A percentile compares a stretch with the other conserved stretches of the same genome.
Evolutionary conservation across 441 rosid genomes (phyloP).

Genomic region (Gossypium aridum): DNA sequence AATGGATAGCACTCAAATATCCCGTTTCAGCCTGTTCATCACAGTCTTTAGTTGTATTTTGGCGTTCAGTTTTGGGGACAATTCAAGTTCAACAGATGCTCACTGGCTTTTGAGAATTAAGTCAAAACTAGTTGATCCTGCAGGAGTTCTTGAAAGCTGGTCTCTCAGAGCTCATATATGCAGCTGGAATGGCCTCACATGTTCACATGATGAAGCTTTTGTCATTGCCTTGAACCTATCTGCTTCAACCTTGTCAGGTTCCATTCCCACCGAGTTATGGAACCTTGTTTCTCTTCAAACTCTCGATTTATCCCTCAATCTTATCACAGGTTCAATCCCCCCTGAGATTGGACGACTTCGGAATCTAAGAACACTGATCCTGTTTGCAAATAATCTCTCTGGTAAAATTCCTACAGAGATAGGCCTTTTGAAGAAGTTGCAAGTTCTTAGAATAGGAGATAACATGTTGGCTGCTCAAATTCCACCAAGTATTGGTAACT

Average conservation of each 20-base stretch:
- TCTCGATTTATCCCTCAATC: constrained; percentile 64
- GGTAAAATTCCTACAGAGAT: constrained; percentile 66
- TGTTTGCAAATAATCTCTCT: constrained; percentile 58
- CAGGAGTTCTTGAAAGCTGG: constrained; percentile 54
- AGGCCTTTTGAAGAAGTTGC: constrained; percentile 50
- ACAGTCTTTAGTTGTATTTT: constrained; percentile 16
- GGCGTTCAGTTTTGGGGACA: constrained; percentile 22
- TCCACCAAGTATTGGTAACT: constrained; percentile 43
- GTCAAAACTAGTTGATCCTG: constrained; percentile 45
- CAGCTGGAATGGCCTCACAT: constrained; percentile 65
- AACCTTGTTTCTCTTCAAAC: constrained; percentile 43
- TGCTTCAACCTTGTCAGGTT: constrained; percentile 53
- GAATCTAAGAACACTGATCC: constrained; percentile 47
- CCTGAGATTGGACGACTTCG: constrained; percentile 63
- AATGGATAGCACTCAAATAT: constrained; percentile 30
- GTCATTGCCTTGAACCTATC: constrained; percentile 57
- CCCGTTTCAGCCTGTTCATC: constrained; percentile 25
- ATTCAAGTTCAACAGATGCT: constrained; percentile 28
- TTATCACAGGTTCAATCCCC: constrained; percentile 57
- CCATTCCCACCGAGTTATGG: constrained; percentile 38
- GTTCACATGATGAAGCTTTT: constrained; percentile 41
- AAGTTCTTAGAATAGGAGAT: constrained; percentile 63
- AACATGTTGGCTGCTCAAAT: constrained; percentile 58
- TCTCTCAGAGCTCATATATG: constrained; percentile 37
- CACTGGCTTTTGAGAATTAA: constrained; percentile 53